These are phyloP conservation scores for Sarocladium kiliense DNA, from an alignment of 2,329 filamentous ascomycete species.

Conservation along the genomic window DNA sequence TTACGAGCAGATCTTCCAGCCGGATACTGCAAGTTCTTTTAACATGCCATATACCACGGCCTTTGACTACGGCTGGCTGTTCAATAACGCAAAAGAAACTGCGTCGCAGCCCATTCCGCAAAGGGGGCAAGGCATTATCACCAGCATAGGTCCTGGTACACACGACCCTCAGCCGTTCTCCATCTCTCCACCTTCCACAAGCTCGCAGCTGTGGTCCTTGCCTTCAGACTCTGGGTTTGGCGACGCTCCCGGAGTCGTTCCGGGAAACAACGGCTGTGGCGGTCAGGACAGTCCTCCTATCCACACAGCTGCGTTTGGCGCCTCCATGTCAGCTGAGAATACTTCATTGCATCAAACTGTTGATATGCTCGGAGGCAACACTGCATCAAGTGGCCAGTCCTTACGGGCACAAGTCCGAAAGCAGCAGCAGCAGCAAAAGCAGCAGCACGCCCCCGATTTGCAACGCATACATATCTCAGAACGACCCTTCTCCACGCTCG, in stretches of 20 bases:
- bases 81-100: constrained; percentile 28
- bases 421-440: constrained; percentile 14
- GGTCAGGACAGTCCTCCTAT: neutral
- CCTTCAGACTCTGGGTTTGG: neutral
- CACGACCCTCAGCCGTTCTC: neutral
- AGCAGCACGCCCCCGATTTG: constrained; percentile 16
- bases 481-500: constrained; percentile 22
- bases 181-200: neutral
- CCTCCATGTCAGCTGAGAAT: neutral
- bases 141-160: neutral
- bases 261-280: neutral
- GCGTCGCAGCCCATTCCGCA: neutral
- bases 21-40: constrained; percentile 59
- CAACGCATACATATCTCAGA: constrained; percentile 19
- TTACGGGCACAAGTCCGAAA: neutral
- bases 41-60: constrained; percentile 62
- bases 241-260: neutral
- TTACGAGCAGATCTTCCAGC: constrained; percentile 52
- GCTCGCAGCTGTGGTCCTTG: neutral
- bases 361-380: neutral
- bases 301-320: neutral
- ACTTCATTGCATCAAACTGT: neutral
- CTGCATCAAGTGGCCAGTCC: neutral
- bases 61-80: constrained; percentile 59
- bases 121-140: neutral